phyloP scores from a whole-genome alignment of 257 asterid genomes.

The Cordia subcordata region DNA sequence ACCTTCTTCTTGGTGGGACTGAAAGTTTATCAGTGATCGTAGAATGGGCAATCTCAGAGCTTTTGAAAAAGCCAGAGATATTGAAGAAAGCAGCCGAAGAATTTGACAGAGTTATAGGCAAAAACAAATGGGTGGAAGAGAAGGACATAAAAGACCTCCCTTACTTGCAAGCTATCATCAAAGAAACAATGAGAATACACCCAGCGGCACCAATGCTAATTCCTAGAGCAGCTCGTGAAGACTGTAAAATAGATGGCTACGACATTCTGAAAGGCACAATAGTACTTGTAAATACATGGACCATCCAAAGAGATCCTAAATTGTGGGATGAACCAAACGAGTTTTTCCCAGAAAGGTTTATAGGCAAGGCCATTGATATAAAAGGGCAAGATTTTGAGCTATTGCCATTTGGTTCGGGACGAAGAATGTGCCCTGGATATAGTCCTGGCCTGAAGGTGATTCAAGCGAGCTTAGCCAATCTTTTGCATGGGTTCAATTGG shows the following conservation, averaged over 20 bases:
- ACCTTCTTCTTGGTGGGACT: constrained; percentile 78
- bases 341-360: constrained; percentile 35
- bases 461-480: constrained; percentile 33
- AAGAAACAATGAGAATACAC: constrained; percentile 45
- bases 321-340: constrained; percentile 40
- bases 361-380: constrained; percentile 26
- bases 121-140: constrained; percentile 40
- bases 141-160: constrained; percentile 33
- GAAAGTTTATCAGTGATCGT: constrained; percentile 83
- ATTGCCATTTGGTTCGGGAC: constrained; percentile 41
- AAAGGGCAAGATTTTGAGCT: constrained; percentile 33
- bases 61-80: constrained; percentile 56
- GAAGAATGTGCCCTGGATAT: constrained; percentile 49
- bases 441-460: constrained; percentile 39
- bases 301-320: constrained; percentile 31
- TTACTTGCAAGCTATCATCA: constrained; percentile 28
- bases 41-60: constrained; percentile 90
- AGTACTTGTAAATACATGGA: constrained; percentile 30
- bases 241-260: constrained; percentile 49
- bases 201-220: constrained; percentile 62
- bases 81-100: constrained; percentile 61
- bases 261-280: constrained; percentile 30
- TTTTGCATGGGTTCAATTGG: constrained; percentile 43
- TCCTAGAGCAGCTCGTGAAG: constrained; percentile 52
- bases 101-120: constrained; percentile 61